Percentiles rank a stretch among this genome's conserved stretches.
Conservation (phyloP, 139 green algal genomes). For the Chlorella sorokiniana region DNA sequence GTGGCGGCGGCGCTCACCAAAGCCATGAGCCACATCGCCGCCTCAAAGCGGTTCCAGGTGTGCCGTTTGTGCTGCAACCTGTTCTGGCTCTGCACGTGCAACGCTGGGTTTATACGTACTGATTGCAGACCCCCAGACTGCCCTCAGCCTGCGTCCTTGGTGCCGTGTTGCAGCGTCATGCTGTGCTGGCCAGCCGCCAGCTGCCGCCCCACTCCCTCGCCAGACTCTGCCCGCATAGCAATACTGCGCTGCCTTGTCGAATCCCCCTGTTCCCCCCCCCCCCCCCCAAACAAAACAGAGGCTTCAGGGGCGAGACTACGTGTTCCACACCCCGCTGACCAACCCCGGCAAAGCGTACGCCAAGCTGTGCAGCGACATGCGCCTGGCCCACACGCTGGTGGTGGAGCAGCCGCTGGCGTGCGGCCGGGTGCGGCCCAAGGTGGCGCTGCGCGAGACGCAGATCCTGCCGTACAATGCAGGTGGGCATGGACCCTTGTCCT, state of each 20-base stretch:
- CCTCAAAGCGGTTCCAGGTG: background rate
- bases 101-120: background rate
- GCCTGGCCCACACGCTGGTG: background rate
- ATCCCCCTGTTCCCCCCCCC: no score
- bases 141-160: background rate
- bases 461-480: background rate
- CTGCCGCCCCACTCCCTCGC: no score
- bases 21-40: background rate
- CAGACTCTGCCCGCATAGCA: no score
- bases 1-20: background rate
- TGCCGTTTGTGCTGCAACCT: background rate
- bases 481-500: background rate
- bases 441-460: background rate
- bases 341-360: background rate
- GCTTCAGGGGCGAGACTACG: background rate
- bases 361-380: background rate
- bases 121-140: background rate
- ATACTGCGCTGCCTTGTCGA: no score
- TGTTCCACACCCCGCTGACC: background rate
- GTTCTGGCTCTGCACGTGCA: background rate
- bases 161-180: no score
- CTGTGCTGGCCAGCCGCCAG: no score
- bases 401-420: background rate
- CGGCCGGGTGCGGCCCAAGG: background rate
- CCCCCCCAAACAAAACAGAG: no score